Evolutionary conservation across 306 rosid genomes (phyloP), one percentile per base, ranked within the genome.

Genomic region (Fragaria vesca): DNA sequence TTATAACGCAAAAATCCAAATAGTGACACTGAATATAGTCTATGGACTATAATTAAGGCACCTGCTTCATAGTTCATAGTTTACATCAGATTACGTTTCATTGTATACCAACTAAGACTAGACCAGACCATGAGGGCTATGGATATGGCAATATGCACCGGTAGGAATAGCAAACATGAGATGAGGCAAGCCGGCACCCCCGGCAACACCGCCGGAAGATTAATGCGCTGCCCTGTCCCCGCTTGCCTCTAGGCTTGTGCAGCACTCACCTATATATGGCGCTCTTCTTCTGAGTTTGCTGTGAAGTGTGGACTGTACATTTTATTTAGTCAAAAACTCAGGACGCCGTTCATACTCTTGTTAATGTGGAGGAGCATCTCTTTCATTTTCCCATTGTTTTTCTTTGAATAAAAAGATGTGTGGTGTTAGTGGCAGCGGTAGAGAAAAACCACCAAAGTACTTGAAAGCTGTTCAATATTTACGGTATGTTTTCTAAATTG

Each of bases 401-500:
- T 2, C 66, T 52, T 52, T 36, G 76, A 72, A 72, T 12, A 38
- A 32, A 40, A 74, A 10, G 70, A 61, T 60, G 42, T n/a, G 12
- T 40, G 36, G 30, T 48, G 55, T 71, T 65, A 50, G 67, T 61
- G 80, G 48, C 46, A 58, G 58, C 54, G 80, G 34, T 20, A 48
- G 30, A 10, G 17, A 5, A 51, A 46, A 47, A 36, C 45, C 75
- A 46, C n/a, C 32, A 45, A 7, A 46, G 30, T 3, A 20, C 36
- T 30, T 18, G 0, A 69, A 69, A 32, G 43, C 7, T 26, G 16
- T 60, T 62, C 54, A 62, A 58, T 11, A 42, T 36, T 36, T 38
- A 36, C 47, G 47, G 16, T 17, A 17, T 34, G 46, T 16, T 15
- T 66, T 66, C 70, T 36, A 66, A 66, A 34, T 36, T 66, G 70